Percentiles rank a stretch among this genome's conserved stretches.
These are phyloP conservation scores for Aspergillus texensis DNA, from an alignment of 2,329 filamentous ascomycete genomes.

Conservation along the genomic window DNA sequence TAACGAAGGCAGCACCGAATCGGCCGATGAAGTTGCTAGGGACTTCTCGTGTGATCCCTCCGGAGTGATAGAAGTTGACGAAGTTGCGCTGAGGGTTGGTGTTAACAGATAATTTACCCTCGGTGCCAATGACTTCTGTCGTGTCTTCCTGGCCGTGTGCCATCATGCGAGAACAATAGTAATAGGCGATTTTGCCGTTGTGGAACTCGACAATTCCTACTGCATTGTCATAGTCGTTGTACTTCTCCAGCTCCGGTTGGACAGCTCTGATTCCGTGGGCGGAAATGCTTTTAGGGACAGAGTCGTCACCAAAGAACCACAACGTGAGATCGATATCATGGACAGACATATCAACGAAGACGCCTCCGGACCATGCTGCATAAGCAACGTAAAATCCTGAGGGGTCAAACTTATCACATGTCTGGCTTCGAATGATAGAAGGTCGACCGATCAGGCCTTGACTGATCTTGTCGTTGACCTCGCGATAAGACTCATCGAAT, in stretches of 20 bases:
- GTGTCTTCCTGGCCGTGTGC: conserved; percentile 66
- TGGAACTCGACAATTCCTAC: conserved; percentile 67
- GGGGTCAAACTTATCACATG: conserved; percentile 66
- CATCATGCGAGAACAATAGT: conserved; percentile 68
- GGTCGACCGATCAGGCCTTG: conserved; percentile 61
- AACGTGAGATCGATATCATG: conserved; percentile 69
- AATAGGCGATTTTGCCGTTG: conserved; percentile 64
- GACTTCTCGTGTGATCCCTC: conserved; percentile 62
- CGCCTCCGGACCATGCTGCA: conserved; percentile 64
- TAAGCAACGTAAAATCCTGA: conserved; percentile 69
- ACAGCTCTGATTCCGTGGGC: conserved; percentile 62
- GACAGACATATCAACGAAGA: conserved; percentile 70
- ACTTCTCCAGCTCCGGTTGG: conserved; percentile 57
- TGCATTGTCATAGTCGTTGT: conserved; percentile 64
- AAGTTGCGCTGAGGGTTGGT: conserved; percentile 58
- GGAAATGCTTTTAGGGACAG: conserved; percentile 56
- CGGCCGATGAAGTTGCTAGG: conserved; percentile 64
- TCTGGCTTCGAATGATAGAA: conserved; percentile 64
- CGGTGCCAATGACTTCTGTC: conserved; percentile 68
- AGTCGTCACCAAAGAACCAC: conserved; percentile 63
- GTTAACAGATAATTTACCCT: conserved; percentile 66
- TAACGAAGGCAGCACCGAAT: conserved; percentile 66
- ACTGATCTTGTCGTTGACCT: conserved; percentile 57
- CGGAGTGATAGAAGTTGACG: conserved; percentile 57
- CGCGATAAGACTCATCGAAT: conserved; percentile 67